Conservation (phyloP, 2,329 filamentous ascomycete species). For the Endocalyx cinctus region DNA sequence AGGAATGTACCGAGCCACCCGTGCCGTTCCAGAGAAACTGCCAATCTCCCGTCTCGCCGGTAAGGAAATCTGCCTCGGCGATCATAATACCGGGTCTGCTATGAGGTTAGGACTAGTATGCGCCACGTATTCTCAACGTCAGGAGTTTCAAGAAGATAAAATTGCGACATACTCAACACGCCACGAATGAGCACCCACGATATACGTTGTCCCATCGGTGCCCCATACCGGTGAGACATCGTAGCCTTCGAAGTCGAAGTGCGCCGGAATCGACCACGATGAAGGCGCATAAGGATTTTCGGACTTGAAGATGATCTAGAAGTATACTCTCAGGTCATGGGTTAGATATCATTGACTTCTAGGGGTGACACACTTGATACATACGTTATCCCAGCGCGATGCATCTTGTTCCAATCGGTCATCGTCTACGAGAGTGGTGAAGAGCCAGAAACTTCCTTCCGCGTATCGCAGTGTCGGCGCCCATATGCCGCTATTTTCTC, state of each 20-base stretch:
- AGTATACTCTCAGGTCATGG: background rate
- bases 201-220: constrained; percentile 48
- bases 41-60: constrained; percentile 34
- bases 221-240: constrained; percentile 55
- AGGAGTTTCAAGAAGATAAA: background rate
- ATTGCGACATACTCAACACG: constrained; percentile 25
- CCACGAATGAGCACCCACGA: constrained; percentile 37
- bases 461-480: constrained; percentile 42
- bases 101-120: constrained; percentile 1
- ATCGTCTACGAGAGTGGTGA: constrained; percentile 36
- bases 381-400: constrained; percentile 31
- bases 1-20: constrained; percentile 29
- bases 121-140: background rate
- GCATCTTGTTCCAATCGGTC: constrained; percentile 23
- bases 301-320: constrained; percentile 39
- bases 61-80: constrained; percentile 34
- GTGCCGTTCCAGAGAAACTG: constrained; percentile 44
- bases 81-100: constrained; percentile 34
- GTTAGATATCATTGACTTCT: background rate
- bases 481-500: constrained; percentile 36
- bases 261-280: constrained; percentile 43
- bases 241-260: constrained; percentile 46
- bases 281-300: constrained; percentile 35
- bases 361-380: background rate
- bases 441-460: constrained; percentile 38